Percentiles rank a stretch among this genome's conserved stretches.
Conservation (phyloP, 192 early-diverging fungal species). For the Pilobolus umbonatus region DNA sequence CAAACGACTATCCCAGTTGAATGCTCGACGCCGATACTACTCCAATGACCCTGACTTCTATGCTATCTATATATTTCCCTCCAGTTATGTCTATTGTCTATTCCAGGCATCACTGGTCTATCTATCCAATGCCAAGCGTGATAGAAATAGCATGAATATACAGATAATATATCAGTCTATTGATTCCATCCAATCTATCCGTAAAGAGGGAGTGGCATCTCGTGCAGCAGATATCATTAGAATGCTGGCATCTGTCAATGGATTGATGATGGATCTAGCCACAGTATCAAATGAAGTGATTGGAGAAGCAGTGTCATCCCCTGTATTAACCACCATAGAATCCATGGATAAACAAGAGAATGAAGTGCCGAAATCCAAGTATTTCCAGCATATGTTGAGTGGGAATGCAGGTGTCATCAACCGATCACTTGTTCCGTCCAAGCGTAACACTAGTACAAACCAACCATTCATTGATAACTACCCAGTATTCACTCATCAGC, state of each 20-base stretch:
- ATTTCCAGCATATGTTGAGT: too few relatives aligned
- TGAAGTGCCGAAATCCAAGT: constrained; percentile 5
- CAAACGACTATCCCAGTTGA: not conserved
- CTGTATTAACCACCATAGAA: not conserved
- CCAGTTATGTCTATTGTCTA: constrained; percentile 10
- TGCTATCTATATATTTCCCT: not conserved
- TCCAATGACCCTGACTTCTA: not conserved
- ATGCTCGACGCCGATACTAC: not conserved
- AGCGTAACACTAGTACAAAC: too few relatives aligned
- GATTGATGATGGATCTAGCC: not conserved
- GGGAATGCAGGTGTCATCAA: too few relatives aligned
- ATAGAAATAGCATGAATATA: not conserved
- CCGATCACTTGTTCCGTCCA: too few relatives aligned
- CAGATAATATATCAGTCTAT: constrained; percentile 2
- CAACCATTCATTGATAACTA: too few relatives aligned
- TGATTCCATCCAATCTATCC: not conserved
- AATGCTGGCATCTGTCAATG: constrained; percentile 6
- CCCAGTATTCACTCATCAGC: too few relatives aligned
- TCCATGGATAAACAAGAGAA: constrained; percentile 4
- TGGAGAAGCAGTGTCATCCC: not conserved
- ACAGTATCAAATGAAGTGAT: not conserved
- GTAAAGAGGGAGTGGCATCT: not conserved
- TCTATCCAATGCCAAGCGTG: constrained; percentile 5
- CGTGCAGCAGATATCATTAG: constrained; percentile 12
- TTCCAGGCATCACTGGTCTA: constrained; percentile 16